Conservation (phyloP, 2,329 filamentous ascomycete genomes). For the Trichoderma atrobrunneum region DNA sequence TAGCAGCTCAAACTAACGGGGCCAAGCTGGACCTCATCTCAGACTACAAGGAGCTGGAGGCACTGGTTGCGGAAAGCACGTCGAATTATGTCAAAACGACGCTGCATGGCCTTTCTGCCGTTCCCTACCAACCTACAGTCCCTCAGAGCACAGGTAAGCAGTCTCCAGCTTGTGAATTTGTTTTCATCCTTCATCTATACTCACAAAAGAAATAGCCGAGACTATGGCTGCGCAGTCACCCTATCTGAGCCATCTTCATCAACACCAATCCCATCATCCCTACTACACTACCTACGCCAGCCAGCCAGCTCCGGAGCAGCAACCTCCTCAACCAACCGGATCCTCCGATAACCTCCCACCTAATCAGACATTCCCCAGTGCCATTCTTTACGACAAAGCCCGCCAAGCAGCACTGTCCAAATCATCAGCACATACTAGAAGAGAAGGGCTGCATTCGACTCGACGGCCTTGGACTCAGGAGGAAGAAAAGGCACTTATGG, state of each 20-base stretch:
- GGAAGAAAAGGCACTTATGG: slow-evolving; percentile 87
- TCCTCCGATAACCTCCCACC: slow-evolving; percentile 48
- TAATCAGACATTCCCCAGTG: slow-evolving; percentile 54
- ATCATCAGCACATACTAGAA: slow-evolving; percentile 51
- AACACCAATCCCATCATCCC: slow-evolving; percentile 36
- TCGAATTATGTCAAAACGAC: slow-evolving; percentile 46
- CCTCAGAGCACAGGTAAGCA: slow-evolving; percentile 38
- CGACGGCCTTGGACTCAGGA: slow-evolving; percentile 83
- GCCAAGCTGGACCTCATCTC: slow-evolving; percentile 35
- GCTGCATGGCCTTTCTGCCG: slow-evolving; percentile 41
- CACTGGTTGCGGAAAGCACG: slow-evolving; percentile 44
- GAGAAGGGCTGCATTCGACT: slow-evolving; percentile 58
- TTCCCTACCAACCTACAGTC: slow-evolving; percentile 43
- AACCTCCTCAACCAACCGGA: slow-evolving; percentile 27
- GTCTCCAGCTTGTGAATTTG: neutral
- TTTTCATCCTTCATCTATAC: neutral
- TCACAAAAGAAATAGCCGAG: slow-evolving; percentile 28
- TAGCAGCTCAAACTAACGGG: slow-evolving; percentile 29
- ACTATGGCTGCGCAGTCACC: slow-evolving; percentile 36
- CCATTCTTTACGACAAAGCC: slow-evolving; percentile 56
- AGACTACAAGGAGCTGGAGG: slow-evolving; percentile 44
- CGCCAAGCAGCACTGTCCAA: slow-evolving; percentile 58
- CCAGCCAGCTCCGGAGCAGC: slow-evolving; percentile 37
- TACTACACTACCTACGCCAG: slow-evolving; percentile 35
- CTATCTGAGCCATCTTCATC: slow-evolving; percentile 39